phyloP scores from a whole-genome alignment of 2,329 filamentous ascomycete genomes.

The Raffaelea arxii region DNA sequence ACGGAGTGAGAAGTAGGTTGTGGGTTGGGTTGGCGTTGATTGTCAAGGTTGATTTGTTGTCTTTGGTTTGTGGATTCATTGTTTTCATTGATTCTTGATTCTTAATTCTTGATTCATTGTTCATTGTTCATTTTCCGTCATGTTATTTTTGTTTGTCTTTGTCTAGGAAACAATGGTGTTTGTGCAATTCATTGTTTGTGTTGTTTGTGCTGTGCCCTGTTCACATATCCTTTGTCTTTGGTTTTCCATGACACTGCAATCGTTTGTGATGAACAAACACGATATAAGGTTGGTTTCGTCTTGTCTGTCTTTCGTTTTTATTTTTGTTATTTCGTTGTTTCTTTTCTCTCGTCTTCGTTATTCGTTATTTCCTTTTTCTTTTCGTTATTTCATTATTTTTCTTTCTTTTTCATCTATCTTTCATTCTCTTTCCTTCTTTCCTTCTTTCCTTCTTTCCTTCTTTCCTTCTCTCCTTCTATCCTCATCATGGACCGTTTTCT shows the following conservation, averaged over 20 bases:
- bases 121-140: too few relatives aligned
- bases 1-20: slow-evolving; percentile 26
- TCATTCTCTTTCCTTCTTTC: neutral
- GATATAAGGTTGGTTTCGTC: neutral
- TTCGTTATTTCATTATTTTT: neutral
- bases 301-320: neutral
- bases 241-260: too few relatives aligned
- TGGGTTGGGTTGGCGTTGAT: neutral
- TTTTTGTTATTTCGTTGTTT: neutral
- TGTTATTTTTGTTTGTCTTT: too few relatives aligned
- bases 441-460: neutral
- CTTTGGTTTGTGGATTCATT: neutral
- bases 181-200: too few relatives aligned
- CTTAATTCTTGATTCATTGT: too few relatives aligned
- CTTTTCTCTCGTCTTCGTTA: neutral
- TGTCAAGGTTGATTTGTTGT: neutral
- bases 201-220: too few relatives aligned
- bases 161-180: too few relatives aligned
- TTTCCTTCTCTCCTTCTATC: neutral
- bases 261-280: too few relatives aligned
- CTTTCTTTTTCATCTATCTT: neutral
- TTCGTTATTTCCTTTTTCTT: neutral
- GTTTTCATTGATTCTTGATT: neutral
- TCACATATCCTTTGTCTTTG: too few relatives aligned
- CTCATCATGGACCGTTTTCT: too few relatives aligned